A percentile compares a stretch with the other conserved stretches of the same genome.
Evolutionary conservation across 441 rosid genomes (phyloP).

Genomic region (Macaranga tanarius): DNA sequence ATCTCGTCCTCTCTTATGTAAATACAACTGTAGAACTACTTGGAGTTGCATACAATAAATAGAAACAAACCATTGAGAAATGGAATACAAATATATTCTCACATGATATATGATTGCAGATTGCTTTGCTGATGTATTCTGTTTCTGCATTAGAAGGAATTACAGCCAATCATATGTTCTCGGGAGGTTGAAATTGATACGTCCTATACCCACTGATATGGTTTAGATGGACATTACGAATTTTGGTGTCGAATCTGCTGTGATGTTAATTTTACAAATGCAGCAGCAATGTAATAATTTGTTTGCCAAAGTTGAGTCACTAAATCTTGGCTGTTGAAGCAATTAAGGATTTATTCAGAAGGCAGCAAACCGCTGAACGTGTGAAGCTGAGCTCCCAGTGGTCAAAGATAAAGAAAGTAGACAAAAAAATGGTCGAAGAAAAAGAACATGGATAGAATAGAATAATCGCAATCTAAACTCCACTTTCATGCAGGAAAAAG

Average conservation of each 20-base stretch:
- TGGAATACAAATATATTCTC: slow-evolving; percentile 1
- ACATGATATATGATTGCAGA: not conserved
- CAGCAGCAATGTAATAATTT: too few relatives aligned
- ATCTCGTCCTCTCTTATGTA: not conserved
- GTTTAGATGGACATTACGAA: not conserved
- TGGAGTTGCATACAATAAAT: not conserved
- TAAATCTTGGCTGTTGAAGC: not conserved
- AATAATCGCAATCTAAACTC: not conserved
- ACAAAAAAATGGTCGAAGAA: not conserved
- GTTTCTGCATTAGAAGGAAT: not conserved
- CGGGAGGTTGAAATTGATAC: not conserved
- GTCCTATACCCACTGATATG: not conserved
- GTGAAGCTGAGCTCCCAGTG: not conserved
- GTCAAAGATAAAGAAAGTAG: not conserved
- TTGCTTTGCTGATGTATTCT: not conserved
- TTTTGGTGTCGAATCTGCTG: not conserved
- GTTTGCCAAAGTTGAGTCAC: too few relatives aligned
- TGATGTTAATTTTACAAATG: not conserved
- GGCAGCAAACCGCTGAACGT: not conserved
- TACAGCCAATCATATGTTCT: not conserved
- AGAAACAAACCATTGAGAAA: not conserved
- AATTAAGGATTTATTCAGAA: not conserved
- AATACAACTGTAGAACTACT: slow-evolving; percentile 1
- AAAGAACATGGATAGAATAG: not conserved
- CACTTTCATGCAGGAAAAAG: not conserved